These are phyloP conservation scores for Smittium culicis DNA, from an alignment of 371 early-diverging fungal species.

Conservation along the genomic window DNA sequence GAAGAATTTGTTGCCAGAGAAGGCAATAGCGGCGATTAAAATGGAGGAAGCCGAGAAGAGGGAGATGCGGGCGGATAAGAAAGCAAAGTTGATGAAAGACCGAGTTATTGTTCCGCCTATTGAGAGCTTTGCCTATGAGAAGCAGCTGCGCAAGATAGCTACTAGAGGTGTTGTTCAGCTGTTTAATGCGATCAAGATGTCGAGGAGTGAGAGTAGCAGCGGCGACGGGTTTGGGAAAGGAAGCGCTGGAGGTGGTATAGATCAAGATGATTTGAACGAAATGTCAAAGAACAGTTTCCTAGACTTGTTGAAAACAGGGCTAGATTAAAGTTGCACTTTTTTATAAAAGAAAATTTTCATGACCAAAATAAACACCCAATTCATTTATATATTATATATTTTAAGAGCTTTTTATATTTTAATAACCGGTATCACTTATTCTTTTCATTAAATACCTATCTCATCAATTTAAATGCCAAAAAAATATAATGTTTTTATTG, in stretches of 20 bases:
- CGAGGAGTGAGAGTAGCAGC: not conserved
- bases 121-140: constrained; percentile 1
- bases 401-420: not conserved
- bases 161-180: constrained; percentile 12
- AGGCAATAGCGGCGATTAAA: not conserved
- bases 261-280: not conserved
- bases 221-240: not conserved
- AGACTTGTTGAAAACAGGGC: not conserved
- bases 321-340: not conserved
- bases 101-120: constrained; percentile 9
- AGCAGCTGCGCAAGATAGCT: constrained; percentile 8
- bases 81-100: not conserved
- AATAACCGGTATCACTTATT: not conserved
- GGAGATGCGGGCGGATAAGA: not conserved
- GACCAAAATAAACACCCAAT: not conserved
- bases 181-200: constrained; percentile 12
- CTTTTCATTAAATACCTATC: not conserved
- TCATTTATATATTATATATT: not conserved
- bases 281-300: not conserved
- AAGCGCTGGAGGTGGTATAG: not conserved
- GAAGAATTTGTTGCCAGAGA: not conserved
- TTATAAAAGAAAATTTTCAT: not conserved
- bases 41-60: not conserved
- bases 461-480: not conserved
- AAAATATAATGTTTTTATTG: not conserved